Base-by-base conservation (phyloP, 306 rosid genomes). In the Coriaria nepalensis region DNA sequence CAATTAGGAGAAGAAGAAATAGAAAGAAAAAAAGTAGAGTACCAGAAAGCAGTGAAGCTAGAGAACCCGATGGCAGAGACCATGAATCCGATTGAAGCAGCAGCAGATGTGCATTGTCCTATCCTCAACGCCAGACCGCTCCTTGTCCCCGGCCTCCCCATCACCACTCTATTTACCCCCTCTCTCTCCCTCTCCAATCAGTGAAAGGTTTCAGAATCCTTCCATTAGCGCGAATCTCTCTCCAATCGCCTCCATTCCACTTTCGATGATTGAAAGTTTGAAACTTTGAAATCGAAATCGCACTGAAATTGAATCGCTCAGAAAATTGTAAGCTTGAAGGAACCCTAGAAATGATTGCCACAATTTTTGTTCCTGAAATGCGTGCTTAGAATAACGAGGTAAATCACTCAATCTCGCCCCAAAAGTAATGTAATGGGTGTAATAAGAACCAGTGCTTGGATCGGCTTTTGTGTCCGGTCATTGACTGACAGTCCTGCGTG, bases 41-140 rank as follows among this genome's bases (percentile, higher is more conserved):
- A 88, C 97, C 97, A 88, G 57, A 83, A 88, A 56, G 90, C 95
- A 13, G 97, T 81, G 73, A 59, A 81, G 62, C 64, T 48, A 32
- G 90, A 73, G 68, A 88, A 88, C 47, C 83, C 77, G 44, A 9
- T 9, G 15, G 95, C 68, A 60, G 93, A 68, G 73, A 78, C 82
- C 97, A 88, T 81, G 35, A 78, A 56, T 10, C 68, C 81, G 47
- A 88, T 83, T 38, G 96, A 78, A 49, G 81, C 73, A 35, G 82
- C 71, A 13, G 95, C 95, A 58, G 74, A 83, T 4, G 74, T 71
- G 32, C 79, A 82, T 65, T 88, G 96, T 44, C 93, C 90, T 9
- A 83, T 32, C 56, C 96, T 75, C 69, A 88, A 64, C 7, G 64
- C 34, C 13, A 81, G 59, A 32, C 95, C 96, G 50, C 78, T 81